phyloP scores from a whole-genome alignment of 768 basidiomycete species.

The Leccinum arenicola region DNA sequence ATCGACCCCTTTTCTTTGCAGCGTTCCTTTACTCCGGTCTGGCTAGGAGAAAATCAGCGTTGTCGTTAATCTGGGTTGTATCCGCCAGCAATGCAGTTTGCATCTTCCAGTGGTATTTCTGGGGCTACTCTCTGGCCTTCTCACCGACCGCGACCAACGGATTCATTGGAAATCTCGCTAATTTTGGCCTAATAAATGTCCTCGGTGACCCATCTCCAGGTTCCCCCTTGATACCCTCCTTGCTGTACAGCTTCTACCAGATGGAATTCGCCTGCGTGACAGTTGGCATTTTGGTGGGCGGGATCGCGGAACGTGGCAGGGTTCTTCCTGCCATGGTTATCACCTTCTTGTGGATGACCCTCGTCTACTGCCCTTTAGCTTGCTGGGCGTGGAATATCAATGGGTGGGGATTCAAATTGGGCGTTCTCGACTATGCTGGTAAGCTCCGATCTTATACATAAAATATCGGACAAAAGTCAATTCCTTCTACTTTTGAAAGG shows the following conservation, averaged over 20 bases:
- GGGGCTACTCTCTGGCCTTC: slow-evolving; percentile 85
- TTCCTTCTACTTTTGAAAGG: slow-evolving; percentile 37
- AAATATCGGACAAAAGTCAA: slow-evolving; percentile 1
- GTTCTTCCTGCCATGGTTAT: slow-evolving; percentile 81
- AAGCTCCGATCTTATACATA: slow-evolving; percentile 17
- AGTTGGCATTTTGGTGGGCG: slow-evolving; percentile 71
- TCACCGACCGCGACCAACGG: slow-evolving; percentile 73
- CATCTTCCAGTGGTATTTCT: slow-evolving; percentile 80
- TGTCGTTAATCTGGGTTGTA: slow-evolving; percentile 74
- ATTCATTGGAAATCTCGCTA: slow-evolving; percentile 74
- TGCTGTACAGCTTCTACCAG: slow-evolving; percentile 84
- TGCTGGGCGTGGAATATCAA: slow-evolving; percentile 80
- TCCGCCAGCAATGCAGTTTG: slow-evolving; percentile 70
- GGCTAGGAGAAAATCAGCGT: slow-evolving; percentile 63
- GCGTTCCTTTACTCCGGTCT: slow-evolving; percentile 76
- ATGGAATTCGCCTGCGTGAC: slow-evolving; percentile 87
- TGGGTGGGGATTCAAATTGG: slow-evolving; percentile 85
- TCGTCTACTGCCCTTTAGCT: slow-evolving; percentile 87
- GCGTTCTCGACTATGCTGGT: slow-evolving; percentile 88
- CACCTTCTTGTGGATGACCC: slow-evolving; percentile 79
- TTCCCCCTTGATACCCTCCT: slow-evolving; percentile 74
- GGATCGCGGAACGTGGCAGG: slow-evolving; percentile 83
- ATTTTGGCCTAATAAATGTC: slow-evolving; percentile 76
- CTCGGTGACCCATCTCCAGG: slow-evolving; percentile 72
- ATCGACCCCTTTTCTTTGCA: slow-evolving; percentile 22